Evolutionary conservation across 23 red algal species (phyloP), one percentile per base, ranked within the genome.

Genomic region (Chondrus crispus): DNA sequence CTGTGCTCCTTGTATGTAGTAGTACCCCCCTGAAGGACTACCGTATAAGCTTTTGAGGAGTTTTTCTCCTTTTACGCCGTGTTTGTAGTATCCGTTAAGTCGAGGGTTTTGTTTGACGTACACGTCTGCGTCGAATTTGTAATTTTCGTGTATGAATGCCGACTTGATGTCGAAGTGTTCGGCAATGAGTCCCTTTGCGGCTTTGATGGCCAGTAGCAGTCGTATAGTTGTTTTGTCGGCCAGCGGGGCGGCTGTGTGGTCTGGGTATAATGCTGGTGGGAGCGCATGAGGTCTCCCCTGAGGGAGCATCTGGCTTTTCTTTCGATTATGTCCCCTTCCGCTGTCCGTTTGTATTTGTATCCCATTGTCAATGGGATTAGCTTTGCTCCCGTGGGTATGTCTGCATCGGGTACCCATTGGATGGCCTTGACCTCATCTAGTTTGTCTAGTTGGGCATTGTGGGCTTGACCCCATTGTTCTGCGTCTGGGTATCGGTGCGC

Each of bases 101-200:
- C 19, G 45, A 20, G 85, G 85, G 69, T 77, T 45, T 68, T 89
- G 69, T 42, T 35, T 55, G 3, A 89, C 55, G 39, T 62, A 89
- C 20, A 89, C 39, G 11, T 44, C 48, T 62, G 75, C 57, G 5
- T 73, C 68, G 48, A 62, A 79, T 24, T 38, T n/a, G 41, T 76
- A 76, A 14, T 46, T 43, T 11, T 76, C 70, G 1, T 76, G 70
- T 20, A 2, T n/a, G 10, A 43, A 53, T 43, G 70, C 70, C 30
- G 70, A 43, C 38, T 76, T 76, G 33, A 76, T 76, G 70, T 76
- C 16, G 43, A 76, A 43, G 41, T 76, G 70, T 76, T 76, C 70
- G 12, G 43, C 30, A 22, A 38, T 26, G 0, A 76, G 28, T 0
- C 43, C 24, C 24, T 43, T n/a, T 8, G 70, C 33, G 12, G 70